Evolutionary conservation across 768 basidiomycete species (phyloP).

Genomic region (Nidularia pulvinata): DNA sequence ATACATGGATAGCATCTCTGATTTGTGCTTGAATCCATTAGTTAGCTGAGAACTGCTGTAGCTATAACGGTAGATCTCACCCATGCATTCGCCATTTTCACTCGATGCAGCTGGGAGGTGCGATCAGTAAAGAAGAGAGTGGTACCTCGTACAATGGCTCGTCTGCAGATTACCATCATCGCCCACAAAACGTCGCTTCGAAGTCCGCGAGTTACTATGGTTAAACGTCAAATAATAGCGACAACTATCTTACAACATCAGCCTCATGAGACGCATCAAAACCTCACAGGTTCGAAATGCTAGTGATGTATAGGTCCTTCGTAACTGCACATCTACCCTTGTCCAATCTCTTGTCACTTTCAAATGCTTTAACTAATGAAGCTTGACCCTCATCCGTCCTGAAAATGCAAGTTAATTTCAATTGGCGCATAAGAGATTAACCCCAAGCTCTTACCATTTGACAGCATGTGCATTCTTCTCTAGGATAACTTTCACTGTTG

Average conservation of each 20-base stretch:
- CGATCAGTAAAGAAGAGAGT: no score
- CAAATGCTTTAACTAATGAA: conserved; percentile 75
- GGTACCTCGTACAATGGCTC: no score
- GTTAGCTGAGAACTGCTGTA: no score
- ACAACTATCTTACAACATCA: conserved; percentile 1
- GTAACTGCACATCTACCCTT: conserved; percentile 73
- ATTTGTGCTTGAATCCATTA: no score
- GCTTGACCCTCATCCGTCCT: conserved; percentile 90
- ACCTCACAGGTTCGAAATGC: conserved; percentile 53
- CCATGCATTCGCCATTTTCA: no score
- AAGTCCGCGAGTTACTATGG: no score
- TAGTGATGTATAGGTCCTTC: conserved; percentile 73
- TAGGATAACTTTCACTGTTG: conserved; percentile 83
- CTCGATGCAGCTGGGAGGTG: no score
- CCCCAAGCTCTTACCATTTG: conserved; percentile 60
- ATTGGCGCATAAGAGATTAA: background rate
- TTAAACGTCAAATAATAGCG: no score
- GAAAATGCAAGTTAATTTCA: conserved; percentile 1
- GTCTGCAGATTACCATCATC: no score
- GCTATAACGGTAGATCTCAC: no score
- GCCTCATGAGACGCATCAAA: background rate
- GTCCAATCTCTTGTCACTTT: conserved; percentile 66
- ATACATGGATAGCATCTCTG: no score
- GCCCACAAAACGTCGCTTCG: no score
- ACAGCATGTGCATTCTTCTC: conserved; percentile 80